Base-by-base conservation (phyloP, 2,329 filamentous ascomycete species). In the Apiospora pterosperma region DNA sequence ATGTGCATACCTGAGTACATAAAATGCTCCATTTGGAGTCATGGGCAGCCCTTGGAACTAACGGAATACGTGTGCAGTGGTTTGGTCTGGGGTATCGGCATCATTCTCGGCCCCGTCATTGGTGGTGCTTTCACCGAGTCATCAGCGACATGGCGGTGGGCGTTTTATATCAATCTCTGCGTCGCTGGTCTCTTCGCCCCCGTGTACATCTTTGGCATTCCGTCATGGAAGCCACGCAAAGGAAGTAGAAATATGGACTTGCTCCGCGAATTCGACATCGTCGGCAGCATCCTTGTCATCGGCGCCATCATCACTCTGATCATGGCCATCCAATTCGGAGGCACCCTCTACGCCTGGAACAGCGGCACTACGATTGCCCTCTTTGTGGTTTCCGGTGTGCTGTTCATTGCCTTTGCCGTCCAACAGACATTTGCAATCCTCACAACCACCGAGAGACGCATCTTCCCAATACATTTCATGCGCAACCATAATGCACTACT, bases 81-180 rank as follows among this genome's bases (percentile, higher is more conserved):
- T 2, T 48, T 74, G 0, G 67, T 71, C 0, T 84, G 80, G 79
- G 80, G 81, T 44, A 61, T 81, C 4, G 82, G 81, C 5, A 78
- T 75, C 5, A 76, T 83, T 5, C 70, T 84, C 1, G 83, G 83
- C 0, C 83, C 82, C 1, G 74, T 84, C 12, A 72, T 84, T 14
- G 81, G 82, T 19, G 82, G 82, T 25, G 79, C 78, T 0, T 83
- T 85, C 48, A 74, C 74, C 10, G 77, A 79, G 28, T 77, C 72
- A 8, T 65, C 73, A 0, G 81, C 77, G 0, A 79, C 76, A 0
- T 85, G 82, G 82, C 67, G 82, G 59, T 83, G 63, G 78, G 75
- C 75, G 0, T 84, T 84, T 64, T 89, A 89, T 69, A 82, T 88
- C 75, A 88, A 88, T 68, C 76, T 88, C 1, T 74, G 83, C 59